Conservation (phyloP, 805 yeast species). For the Candida germanica region DNA sequence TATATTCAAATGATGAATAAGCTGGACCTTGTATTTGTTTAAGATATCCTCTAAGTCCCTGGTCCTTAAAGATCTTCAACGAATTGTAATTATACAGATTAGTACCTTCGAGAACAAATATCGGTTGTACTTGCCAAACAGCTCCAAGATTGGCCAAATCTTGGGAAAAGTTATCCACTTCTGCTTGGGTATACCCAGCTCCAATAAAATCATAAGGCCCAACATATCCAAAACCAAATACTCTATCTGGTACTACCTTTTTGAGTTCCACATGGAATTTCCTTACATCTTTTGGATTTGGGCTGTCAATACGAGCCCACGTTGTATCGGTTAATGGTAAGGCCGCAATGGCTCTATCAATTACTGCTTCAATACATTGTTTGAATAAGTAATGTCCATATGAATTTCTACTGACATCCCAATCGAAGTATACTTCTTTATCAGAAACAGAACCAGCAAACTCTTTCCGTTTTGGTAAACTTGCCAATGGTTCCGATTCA, state of each 20-base stretch:
- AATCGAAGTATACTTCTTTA: slow-evolving; percentile 10
- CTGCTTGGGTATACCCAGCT: slow-evolving; percentile 10
- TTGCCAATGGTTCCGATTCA: slow-evolving; percentile 5
- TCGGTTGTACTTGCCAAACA: slow-evolving; percentile 14
- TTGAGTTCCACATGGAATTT: slow-evolving; percentile 10
- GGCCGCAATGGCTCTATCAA: slow-evolving; percentile 14
- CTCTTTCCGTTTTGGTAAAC: slow-evolving; percentile 7
- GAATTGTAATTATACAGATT: slow-evolving; percentile 5
- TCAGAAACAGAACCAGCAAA: slow-evolving; percentile 8
- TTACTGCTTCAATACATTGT: slow-evolving; percentile 12
- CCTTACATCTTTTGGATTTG: slow-evolving; percentile 8
- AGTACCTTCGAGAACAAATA: slow-evolving; percentile 10
- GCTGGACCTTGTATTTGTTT: slow-evolving; percentile 10
- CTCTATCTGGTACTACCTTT: slow-evolving; percentile 10
- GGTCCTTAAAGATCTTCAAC: slow-evolving; percentile 9
- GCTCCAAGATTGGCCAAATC: slow-evolving; percentile 13
- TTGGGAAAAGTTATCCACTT: slow-evolving; percentile 8
- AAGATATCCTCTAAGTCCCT: slow-evolving; percentile 11
- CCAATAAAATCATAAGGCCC: slow-evolving; percentile 10
- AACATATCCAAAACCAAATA: slow-evolving; percentile 12
- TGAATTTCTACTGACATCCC: slow-evolving; percentile 13
- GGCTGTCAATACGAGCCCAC: slow-evolving; percentile 12
- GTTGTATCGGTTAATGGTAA: slow-evolving; percentile 13
- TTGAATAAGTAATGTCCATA: slow-evolving; percentile 13
- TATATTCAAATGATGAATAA: slow-evolving; percentile 4